These are phyloP conservation scores for Marchantia paleacea DNA, from an alignment of 225 moss, liverwort and hornwort genomes.

Conservation along the genomic window DNA sequence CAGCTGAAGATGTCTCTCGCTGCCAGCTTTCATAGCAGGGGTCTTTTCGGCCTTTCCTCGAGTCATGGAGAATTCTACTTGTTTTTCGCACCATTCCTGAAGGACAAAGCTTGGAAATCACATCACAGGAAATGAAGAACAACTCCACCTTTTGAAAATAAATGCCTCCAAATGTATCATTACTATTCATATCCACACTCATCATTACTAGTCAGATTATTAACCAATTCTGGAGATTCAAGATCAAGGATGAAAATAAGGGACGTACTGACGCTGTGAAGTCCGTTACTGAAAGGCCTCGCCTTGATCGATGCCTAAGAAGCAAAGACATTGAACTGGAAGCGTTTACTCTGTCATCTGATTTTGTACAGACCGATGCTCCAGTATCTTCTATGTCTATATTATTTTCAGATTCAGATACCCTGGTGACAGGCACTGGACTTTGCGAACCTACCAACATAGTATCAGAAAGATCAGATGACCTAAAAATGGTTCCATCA, in stretches of 20 bases:
- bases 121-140: neutral
- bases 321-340: conserved; percentile 5
- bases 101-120: neutral
- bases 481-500: neutral
- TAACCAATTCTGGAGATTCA: neutral
- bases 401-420: neutral
- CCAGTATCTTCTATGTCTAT: conserved; percentile 40
- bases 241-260: neutral
- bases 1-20: conserved; percentile 75
- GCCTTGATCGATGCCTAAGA: conserved; percentile 32
- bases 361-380: neutral
- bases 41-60: conserved; percentile 76
- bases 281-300: conserved; percentile 82
- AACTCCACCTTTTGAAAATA: neutral
- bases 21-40: conserved; percentile 91
- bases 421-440: neutral
- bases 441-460: neutral
- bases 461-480: neutral
- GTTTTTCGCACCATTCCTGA: conserved; percentile 97
- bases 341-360: neutral
- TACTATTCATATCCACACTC: neutral
- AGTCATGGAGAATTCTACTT: conserved; percentile 78
- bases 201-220: neutral
- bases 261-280: conserved; percentile 82
- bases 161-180: neutral